Evolutionary conservation across 768 basidiomycete species (phyloP), one percentile per base, ranked within the genome.

Genomic region (Suillus ampliporus): DNA sequence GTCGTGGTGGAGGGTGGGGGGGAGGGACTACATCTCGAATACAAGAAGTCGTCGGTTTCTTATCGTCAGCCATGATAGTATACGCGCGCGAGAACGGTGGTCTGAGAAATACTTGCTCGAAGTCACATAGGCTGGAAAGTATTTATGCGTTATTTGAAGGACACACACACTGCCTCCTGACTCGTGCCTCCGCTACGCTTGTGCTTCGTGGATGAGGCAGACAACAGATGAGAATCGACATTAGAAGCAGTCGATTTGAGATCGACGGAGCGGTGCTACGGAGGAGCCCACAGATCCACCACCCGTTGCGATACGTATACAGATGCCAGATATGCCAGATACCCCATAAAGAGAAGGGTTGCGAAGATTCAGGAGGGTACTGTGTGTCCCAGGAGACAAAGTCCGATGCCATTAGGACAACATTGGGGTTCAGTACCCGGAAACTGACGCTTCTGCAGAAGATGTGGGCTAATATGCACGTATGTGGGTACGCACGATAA

Each of bases 101-200:
- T 52, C n/a, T 28, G n/a, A 17, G 28, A n/a, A 28, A 26, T 21
- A 10, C 4, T 28, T 40, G 14, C 9, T n/a, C 10, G 35, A 56
- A 21, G n/a, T 17, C 5, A 58, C 40, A 38, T n/a, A 58, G 53
- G 14, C 15, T 19, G 40, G 52, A 51, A 11, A 40, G 44, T 63
- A 64, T 69, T 69, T 71, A 71, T 72, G 68, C 50, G 41, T 19
- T 50, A 37, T n/a, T 31, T 40, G 10, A 56, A 28, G 26, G 34
- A 58, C 10, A 48, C 43, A n/a, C 65, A 7, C 50, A 28, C 48
- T 11, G 19, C 50, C 31, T 21, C 31, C 28, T 44, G 28, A 15
- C 26, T 52, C 51, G 57, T 31, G 47, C 60, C 64, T 58, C 64
- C 47, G 58, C 46, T 50, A 61, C 60, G 61, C 38, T 50, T 46